Evolutionary conservation across 2,329 filamentous ascomycete genomes (phyloP), one percentile per base, ranked within the genome.

Genomic region (Alternaria conjuncta): DNA sequence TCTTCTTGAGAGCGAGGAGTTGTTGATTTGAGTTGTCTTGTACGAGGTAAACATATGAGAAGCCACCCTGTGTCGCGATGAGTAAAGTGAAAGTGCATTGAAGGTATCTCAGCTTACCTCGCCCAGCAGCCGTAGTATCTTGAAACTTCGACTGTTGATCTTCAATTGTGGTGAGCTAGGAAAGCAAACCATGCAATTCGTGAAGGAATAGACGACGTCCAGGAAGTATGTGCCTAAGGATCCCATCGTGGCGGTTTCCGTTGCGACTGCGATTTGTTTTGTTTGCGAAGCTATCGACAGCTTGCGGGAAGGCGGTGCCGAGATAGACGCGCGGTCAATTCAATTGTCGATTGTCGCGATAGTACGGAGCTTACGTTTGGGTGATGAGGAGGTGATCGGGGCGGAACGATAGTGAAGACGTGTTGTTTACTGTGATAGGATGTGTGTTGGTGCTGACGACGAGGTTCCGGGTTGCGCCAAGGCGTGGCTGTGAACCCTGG

Each of bases 41-140:
- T 64, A 99, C 96, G 63, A 99, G 92, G 83, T 99, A 99, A 73
- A 99, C 96, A 82, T 98, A 99, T 69, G 94, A 97, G 85, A 99
- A 99, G 76, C 96, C 96, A 78, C 96, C 96, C 91, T 95, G 30
- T 26, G 23, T 36, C 15, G 21, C 36, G 6, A 53, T 68, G 26
- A 57, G 57, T 63, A n/a, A 63, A 45, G 23, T 55, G 21, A 11
- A n/a, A 6, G 26, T 25, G 25, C 13, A 13, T 41, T n/a, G 30
- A 41, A 45, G 49, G 54, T 26, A 59, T 20, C 21, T 32, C n/a
- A 50, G 51, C 85, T 72, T 84, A 94, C 92, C 87, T 99, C 96
- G 80, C 96, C 96, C 4, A 99, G 87, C 55, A 99, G 86, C 64
- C 96, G 92, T 73, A 97, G 84, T 79, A 99, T 96, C 86, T 97